Conservation (phyloP, 2,329 filamentous ascomycete genomes). For the Penicillium sp. region DNA sequence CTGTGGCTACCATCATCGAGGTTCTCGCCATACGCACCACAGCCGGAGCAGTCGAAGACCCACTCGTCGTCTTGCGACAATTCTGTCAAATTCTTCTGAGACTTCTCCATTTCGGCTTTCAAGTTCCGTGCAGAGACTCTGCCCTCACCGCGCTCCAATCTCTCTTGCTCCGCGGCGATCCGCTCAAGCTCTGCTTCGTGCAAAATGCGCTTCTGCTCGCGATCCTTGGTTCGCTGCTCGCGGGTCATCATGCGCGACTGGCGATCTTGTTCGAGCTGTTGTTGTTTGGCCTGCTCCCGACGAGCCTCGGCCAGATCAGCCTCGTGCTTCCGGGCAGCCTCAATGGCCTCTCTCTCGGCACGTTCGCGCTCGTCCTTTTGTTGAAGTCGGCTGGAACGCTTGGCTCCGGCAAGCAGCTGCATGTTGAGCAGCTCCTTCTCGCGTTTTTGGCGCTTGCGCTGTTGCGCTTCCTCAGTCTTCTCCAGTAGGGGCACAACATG, state of each 20-base stretch:
- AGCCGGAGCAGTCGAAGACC: slow-evolving; percentile 89
- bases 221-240: slow-evolving; percentile 81
- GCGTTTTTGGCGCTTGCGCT: slow-evolving; percentile 71
- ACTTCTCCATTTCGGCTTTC: slow-evolving; percentile 79
- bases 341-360: slow-evolving; percentile 68
- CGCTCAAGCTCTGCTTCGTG: slow-evolving; percentile 82
- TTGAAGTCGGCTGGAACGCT: slow-evolving; percentile 87
- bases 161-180: slow-evolving; percentile 73
- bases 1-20: slow-evolving; percentile 90
- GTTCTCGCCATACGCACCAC: slow-evolving; percentile 85
- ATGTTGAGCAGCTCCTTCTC: slow-evolving; percentile 79
- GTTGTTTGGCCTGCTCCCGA: slow-evolving; percentile 59
- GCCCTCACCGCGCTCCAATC: slow-evolving; percentile 54
- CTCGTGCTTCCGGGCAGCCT: slow-evolving; percentile 67
- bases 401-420: slow-evolving; percentile 88
- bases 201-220: slow-evolving; percentile 77
- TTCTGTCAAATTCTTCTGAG: slow-evolving; percentile 72
- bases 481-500: slow-evolving; percentile 84
- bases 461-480: slow-evolving; percentile 68
- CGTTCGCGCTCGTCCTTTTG: slow-evolving; percentile 76
- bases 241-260: slow-evolving; percentile 79
- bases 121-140: slow-evolving; percentile 77
- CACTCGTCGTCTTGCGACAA: slow-evolving; percentile 79
- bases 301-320: slow-evolving; percentile 65
- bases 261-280: slow-evolving; percentile 71